These are phyloP conservation scores for Eucalyptus curtisii DNA, from an alignment of 345 rosid species.

Conservation along the genomic window DNA sequence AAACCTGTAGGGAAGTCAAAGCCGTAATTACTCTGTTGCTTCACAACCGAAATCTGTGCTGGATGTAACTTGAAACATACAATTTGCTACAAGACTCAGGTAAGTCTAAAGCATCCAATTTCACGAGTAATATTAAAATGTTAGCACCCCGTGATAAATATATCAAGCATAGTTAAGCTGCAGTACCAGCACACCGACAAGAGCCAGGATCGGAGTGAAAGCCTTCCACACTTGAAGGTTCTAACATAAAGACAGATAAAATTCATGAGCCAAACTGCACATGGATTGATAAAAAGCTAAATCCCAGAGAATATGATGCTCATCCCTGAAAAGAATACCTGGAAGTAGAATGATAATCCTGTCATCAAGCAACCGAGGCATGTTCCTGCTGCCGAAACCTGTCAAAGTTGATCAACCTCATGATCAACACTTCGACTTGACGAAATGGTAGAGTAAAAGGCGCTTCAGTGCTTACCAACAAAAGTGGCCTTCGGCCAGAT, in stretches of 20 bases:
- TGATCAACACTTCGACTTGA: not conserved
- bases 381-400: slow-evolving; percentile 83
- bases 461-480: slow-evolving; percentile 30
- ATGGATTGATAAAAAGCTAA: not conserved
- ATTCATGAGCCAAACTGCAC: not conserved
- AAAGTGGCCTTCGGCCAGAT: slow-evolving; percentile 65
- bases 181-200: slow-evolving; percentile 42
- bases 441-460: not conserved
- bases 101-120: not conserved
- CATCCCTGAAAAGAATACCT: slow-evolving; percentile 10
- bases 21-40: not conserved
- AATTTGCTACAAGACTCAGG: not conserved
- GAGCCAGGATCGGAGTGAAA: slow-evolving; percentile 33
- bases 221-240: slow-evolving; percentile 24
- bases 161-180: not conserved
- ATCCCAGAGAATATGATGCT: not conserved
- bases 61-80: not conserved
- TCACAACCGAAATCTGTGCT: not conserved
- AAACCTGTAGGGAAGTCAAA: not conserved
- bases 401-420: not conserved
- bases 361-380: slow-evolving; percentile 65
- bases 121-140: not conserved
- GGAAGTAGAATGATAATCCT: slow-evolving; percentile 38
- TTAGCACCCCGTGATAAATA: not conserved
- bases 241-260: slow-evolving; percentile 7